Conservation (phyloP, 2,329 filamentous ascomycete species). For the Sclerotinia subarctica region DNA sequence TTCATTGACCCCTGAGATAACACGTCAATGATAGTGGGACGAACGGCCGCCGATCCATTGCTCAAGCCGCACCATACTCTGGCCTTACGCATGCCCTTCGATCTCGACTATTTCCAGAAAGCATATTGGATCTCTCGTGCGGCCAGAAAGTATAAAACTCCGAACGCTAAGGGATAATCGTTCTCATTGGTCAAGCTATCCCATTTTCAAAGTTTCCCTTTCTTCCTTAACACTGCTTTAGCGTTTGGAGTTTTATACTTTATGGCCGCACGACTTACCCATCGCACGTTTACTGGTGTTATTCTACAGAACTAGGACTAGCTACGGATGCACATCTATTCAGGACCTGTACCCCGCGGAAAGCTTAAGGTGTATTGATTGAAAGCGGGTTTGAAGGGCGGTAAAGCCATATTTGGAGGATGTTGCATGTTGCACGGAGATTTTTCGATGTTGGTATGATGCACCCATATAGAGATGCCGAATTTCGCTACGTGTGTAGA, state of each 20-base stretch:
- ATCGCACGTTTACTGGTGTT: neutral
- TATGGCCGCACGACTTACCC: neutral
- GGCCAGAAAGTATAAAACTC: no score
- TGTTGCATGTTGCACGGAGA: neutral
- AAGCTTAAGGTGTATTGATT: neutral
- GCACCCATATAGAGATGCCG: neutral
- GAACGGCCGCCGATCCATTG: neutral
- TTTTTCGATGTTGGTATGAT: neutral
- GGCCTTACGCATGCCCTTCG: neutral
- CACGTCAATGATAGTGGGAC: neutral
- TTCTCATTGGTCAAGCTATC: no score
- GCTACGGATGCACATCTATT: constrained; percentile 1
- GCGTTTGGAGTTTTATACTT: neutral
- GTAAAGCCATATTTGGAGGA: neutral
- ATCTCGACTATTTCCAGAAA: neutral
- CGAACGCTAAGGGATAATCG: neutral
- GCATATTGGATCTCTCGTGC: neutral
- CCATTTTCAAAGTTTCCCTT: no score
- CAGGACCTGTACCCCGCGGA: neutral
- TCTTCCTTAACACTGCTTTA: no score
- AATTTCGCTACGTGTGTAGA: neutral
- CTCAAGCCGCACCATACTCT: neutral
- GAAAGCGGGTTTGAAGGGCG: neutral
- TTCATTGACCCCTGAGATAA: neutral
- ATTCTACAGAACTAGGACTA: neutral